Evolutionary conservation across 202 grass and related monocot genomes (phyloP).

Genomic region (Cymbopogon flexuosus): DNA sequence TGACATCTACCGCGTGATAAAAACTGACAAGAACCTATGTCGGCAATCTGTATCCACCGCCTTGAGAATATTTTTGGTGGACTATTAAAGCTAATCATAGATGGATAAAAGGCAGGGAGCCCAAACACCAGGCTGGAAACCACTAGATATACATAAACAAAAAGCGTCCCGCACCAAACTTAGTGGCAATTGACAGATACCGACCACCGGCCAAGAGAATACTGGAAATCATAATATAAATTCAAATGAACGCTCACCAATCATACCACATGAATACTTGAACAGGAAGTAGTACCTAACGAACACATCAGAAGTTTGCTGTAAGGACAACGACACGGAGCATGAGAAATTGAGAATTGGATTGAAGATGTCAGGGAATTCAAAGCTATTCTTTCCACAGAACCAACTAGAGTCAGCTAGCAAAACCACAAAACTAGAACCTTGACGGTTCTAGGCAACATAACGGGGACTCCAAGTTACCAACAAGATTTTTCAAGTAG

Average conservation of each 20-base stretch:
- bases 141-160: constrained; percentile 25
- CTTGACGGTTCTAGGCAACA: neutral
- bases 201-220: constrained; percentile 4
- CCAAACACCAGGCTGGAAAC: constrained; percentile 31
- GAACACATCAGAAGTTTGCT: neutral
- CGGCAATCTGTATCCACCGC: neutral
- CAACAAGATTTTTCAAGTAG: neutral
- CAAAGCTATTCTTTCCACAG: neutral
- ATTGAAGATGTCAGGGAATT: neutral
- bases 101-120: constrained; percentile 12
- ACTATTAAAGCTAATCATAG: constrained; percentile 33
- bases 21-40: neutral
- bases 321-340: neutral
- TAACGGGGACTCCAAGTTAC: neutral
- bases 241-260: neutral
- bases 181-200: neutral
- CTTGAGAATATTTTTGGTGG: constrained; percentile 13
- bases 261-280: neutral
- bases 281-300: neutral
- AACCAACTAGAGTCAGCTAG: neutral
- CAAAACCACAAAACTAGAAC: neutral
- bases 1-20: neutral
- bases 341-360: neutral
- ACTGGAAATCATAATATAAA: neutral
- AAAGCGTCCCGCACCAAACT: neutral